phyloP scores from a whole-genome alignment of 2,329 filamentous ascomycete genomes.

The Fusarium cyanostomum region DNA sequence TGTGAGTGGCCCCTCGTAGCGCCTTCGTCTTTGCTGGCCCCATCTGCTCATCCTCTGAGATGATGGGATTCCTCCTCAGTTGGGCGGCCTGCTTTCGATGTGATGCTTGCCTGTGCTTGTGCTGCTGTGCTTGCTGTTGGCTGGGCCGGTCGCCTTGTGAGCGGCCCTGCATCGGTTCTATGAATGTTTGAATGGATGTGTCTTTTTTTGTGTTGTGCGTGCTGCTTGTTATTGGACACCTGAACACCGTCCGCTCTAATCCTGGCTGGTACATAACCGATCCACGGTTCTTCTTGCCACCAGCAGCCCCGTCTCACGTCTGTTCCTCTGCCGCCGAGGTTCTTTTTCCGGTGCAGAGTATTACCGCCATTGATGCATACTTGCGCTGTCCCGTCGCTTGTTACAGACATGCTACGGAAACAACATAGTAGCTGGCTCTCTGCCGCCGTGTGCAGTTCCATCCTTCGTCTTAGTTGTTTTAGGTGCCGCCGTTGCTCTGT shows the following conservation, averaged over 20 bases:
- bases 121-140: conserved; percentile 7
- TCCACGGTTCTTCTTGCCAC: conserved; percentile 23
- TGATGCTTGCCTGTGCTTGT: not conserved
- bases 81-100: not conserved
- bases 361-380: conserved; percentile 17
- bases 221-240: conserved; percentile 28
- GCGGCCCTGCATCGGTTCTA: conserved; percentile 3
- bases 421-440: conserved; percentile 1
- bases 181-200: conserved; percentile 10
- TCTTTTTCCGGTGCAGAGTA: conserved; percentile 4
- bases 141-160: not conserved
- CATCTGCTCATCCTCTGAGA: conserved; percentile 24
- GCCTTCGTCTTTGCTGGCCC: conserved; percentile 20
- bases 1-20: conserved; percentile 40
- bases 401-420: conserved; percentile 20
- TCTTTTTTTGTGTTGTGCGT: conserved; percentile 3
- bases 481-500: conserved; percentile 39
- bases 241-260: conserved; percentile 6
- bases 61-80: conserved; percentile 8
- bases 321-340: conserved; percentile 10
- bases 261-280: conserved; percentile 19
- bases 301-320: conserved; percentile 17
- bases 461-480: conserved; percentile 26
- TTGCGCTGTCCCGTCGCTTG: conserved; percentile 22
- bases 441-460: conserved; percentile 25